Evolutionary conservation across 2,329 filamentous ascomycete genomes (phyloP).

Genomic region (Alternaria brassicae): DNA sequence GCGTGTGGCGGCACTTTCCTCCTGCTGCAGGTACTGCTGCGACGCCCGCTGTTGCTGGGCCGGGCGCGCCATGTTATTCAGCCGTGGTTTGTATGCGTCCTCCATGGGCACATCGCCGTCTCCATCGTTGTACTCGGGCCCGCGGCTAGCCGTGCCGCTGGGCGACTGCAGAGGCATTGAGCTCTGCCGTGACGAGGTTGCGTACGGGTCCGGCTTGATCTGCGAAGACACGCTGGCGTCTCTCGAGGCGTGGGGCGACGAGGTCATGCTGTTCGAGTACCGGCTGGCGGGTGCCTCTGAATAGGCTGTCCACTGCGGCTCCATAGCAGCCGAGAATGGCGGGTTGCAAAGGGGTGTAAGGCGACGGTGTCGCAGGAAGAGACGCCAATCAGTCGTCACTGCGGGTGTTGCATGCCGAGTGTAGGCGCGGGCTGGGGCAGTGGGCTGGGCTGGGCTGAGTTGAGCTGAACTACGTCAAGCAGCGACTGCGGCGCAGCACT

Average conservation of each 20-base stretch:
- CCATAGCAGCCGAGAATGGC: slow-evolving; percentile 35
- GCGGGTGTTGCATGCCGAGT: slow-evolving; percentile 46
- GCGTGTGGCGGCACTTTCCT: slow-evolving; percentile 83
- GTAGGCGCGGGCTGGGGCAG: slow-evolving; percentile 22
- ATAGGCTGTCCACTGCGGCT: slow-evolving; percentile 51
- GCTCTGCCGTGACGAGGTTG: slow-evolving; percentile 46
- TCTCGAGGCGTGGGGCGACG: slow-evolving; percentile 43
- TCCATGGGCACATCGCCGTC: slow-evolving; percentile 36
- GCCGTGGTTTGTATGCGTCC: slow-evolving; percentile 16
- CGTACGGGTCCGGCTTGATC: slow-evolving; percentile 48
- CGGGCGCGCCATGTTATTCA: slow-evolving; percentile 54
- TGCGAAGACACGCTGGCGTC: slow-evolving; percentile 42
- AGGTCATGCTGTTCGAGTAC: slow-evolving; percentile 47
- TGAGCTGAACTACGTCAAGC: background rate
- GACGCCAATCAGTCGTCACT: slow-evolving; percentile 44
- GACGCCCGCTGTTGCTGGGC: slow-evolving; percentile 79
- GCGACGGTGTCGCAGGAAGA: slow-evolving; percentile 41
- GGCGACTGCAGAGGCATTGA: slow-evolving; percentile 50
- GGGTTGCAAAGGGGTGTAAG: slow-evolving; percentile 10
- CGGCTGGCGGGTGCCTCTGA: slow-evolving; percentile 44
- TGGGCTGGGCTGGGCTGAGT: background rate
- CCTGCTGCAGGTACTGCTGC: slow-evolving; percentile 73
- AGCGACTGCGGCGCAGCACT: slow-evolving; percentile 4
- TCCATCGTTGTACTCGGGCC: slow-evolving; percentile 51
- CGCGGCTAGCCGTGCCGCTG: slow-evolving; percentile 36